Base-by-base conservation (phyloP, 441 rosid species). In the Pelargonium citronellum region DNA sequence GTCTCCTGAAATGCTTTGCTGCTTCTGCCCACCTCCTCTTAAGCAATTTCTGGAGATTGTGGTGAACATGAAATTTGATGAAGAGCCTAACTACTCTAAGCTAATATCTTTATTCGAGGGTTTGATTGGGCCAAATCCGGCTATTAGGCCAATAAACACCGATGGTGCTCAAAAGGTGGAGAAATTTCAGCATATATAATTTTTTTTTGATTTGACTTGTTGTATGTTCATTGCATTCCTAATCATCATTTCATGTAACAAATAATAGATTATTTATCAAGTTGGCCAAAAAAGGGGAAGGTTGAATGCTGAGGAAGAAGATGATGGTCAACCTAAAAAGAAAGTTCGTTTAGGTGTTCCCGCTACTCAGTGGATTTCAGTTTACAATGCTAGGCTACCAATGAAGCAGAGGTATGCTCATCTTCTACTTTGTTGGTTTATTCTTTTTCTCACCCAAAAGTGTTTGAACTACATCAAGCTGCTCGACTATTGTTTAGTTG, bases 211-310 rank as follows among this genome's bases (percentile, higher is more conserved):
- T 41, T 43, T 41, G 61, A 51, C 51, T 69, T 68, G 71, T 7
- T 19, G 24, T 60, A 55, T 66, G 2, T 11, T 24, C 53, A 5
- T 9, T 27, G 9, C 46, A 9, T 20, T 73, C 43, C 69, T 72
- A 67, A 67, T 61, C 46, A 51, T 66, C 9, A 53, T 66, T 51
- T 68, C 20, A 1, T 44, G 11, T 69, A 44, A 41, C 22, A 20
- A 20, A 20, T 72, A 64, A 66, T 83, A 87, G 95, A 88, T 88
- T 61, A 82, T 91, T 37, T 83, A 78, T 75, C 98, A 94, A 86
- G 97, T 91, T 78, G 97, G 99, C 66, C 99, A 95, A 82, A 95
- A 95, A 78, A 91, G 99, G 67, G 91, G 95, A 69, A 88, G 99
- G 87, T 74, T 95, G 81, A 95, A 87, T 78, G 75, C 73, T 67